Evolutionary conservation across 805 yeast species (phyloP).

Genomic region (Priceomyces castillae): DNA sequence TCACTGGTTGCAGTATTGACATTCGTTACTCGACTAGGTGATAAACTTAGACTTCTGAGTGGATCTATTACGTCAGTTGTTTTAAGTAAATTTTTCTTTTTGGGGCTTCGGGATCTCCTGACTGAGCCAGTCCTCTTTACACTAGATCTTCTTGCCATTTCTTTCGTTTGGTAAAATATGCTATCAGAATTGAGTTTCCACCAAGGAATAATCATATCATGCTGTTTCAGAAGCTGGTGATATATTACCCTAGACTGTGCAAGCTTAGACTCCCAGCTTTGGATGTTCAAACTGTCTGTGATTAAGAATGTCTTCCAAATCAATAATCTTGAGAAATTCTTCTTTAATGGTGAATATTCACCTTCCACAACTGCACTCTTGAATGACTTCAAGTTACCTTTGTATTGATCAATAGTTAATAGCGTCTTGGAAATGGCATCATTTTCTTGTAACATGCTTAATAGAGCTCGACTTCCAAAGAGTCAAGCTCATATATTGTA

Average conservation of each 20-base stretch:
- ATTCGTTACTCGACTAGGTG: constrained; percentile 6
- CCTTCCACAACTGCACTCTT: constrained; percentile 26
- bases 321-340: constrained; percentile 29
- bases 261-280: constrained; percentile 31
- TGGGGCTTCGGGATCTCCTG: constrained; percentile 1
- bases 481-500: neutral
- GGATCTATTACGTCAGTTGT: constrained; percentile 20
- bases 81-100: constrained; percentile 15
- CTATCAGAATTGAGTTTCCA: constrained; percentile 28
- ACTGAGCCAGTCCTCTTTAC: constrained; percentile 3
- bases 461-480: neutral
- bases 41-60: constrained; percentile 8
- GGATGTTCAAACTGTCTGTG: constrained; percentile 34
- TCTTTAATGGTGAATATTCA: constrained; percentile 24
- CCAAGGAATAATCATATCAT: constrained; percentile 40
- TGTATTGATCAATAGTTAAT: constrained; percentile 35
- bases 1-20: constrained; percentile 6
- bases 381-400: constrained; percentile 26
- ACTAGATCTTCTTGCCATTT: constrained; percentile 13
- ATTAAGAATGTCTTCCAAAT: constrained; percentile 39
- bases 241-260: constrained; percentile 30
- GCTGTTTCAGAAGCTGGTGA: constrained; percentile 27
- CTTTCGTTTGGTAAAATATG: constrained; percentile 21
- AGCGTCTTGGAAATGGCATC: constrained; percentile 35
- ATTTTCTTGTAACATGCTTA: constrained; percentile 26